Evolutionary conservation across 352 stramenopile genomes (phyloP).

Genomic region (Hyaloperonospora arabidopsidis): DNA sequence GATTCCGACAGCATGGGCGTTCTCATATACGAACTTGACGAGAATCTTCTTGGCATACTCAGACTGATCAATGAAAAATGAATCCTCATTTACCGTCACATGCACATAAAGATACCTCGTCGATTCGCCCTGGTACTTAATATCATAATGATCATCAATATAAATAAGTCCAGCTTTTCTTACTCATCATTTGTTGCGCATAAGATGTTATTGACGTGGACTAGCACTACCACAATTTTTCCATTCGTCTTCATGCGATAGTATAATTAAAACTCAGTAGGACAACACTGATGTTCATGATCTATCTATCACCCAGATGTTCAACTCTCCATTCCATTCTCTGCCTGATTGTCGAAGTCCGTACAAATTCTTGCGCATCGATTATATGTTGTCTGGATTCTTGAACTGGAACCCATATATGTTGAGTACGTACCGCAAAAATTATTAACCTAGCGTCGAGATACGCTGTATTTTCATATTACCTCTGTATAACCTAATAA

Average conservation of each 20-base stretch:
- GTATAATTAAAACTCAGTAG: not conserved
- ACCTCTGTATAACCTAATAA: not conserved
- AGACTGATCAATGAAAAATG: not conserved
- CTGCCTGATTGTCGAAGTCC: not conserved
- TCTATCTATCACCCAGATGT: not conserved
- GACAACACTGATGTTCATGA: not conserved
- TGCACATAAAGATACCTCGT: not conserved
- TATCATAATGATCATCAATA: not conserved
- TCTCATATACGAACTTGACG: not conserved
- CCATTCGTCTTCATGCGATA: not conserved
- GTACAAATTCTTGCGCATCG: not conserved
- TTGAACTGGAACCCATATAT: not conserved
- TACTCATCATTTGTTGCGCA: not conserved
- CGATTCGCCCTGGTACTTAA: not conserved
- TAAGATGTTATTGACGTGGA: not conserved
- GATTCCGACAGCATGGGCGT: too few species aligned
- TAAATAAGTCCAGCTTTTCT: not conserved
- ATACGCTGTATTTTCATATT: constrained; percentile 9
- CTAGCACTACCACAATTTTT: not conserved
- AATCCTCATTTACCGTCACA: not conserved
- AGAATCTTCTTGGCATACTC: not conserved
- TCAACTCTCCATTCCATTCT: not conserved
- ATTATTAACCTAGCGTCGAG: constrained; percentile 5
- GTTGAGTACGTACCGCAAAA: constrained; percentile 2
- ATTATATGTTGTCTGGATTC: not conserved